Percentiles rank a stretch among this genome's conserved stretches.
These are phyloP conservation scores for Aureobasidium sp. DNA, from an alignment of 2,329 filamentous ascomycete species.

Conservation along the genomic window DNA sequence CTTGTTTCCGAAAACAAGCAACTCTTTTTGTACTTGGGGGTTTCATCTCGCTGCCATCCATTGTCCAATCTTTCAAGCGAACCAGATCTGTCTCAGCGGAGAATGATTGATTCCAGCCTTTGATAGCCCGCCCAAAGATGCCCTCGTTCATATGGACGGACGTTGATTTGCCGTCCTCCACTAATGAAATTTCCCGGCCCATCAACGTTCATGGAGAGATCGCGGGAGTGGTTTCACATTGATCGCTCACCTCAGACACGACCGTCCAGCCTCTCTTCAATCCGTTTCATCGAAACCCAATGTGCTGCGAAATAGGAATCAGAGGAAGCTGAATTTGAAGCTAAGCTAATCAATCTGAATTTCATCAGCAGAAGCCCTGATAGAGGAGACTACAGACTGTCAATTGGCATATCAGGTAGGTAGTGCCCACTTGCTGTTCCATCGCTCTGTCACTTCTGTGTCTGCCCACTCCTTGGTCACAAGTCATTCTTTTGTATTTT, in stretches of 20 bases:
- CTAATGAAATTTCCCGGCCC: neutral
- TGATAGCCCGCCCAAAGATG: neutral
- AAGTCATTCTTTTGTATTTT: neutral
- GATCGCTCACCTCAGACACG: neutral
- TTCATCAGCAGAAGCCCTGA: neutral
- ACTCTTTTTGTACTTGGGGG: neutral
- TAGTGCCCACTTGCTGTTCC: neutral
- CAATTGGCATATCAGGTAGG: neutral
- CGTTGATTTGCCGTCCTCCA: neutral
- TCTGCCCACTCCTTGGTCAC: neutral
- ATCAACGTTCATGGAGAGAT: neutral
- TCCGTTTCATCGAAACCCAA: neutral
- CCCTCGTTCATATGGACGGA: neutral
- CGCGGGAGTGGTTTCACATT: neutral
- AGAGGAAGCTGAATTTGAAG: neutral
- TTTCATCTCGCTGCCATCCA: neutral
- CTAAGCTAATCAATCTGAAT: neutral
- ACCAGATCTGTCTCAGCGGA: neutral
- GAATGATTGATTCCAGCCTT: neutral
- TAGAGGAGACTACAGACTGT: too few species aligned
- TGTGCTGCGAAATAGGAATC: neutral
- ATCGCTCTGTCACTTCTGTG: neutral
- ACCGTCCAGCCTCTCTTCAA: neutral
- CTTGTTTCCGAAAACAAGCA: neutral
- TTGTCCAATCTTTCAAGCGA: neutral